Conservation (phyloP, 768 basidiomycete species). For the Termitomyces titanicus region DNA sequence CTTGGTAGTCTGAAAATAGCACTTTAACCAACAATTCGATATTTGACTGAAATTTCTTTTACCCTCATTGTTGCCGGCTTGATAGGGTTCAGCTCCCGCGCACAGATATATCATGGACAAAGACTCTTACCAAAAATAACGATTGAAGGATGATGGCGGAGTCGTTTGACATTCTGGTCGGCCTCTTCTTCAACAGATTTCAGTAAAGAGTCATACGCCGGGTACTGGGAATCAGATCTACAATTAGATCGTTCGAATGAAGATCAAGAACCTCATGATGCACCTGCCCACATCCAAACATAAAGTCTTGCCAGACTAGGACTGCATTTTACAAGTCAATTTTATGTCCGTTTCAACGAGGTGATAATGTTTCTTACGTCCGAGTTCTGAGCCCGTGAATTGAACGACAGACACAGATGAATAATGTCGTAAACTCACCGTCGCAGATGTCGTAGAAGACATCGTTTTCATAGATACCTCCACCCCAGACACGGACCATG, state of each 20-base stretch:
- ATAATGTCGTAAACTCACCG: conserved; percentile 33
- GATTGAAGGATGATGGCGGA: conserved; percentile 84
- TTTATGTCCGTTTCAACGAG: background rate
- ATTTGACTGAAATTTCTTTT: background rate
- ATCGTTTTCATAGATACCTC: conserved; percentile 84
- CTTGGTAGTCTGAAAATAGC: conserved; percentile 62
- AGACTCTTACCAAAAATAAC: conserved; percentile 75
- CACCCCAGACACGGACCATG: conserved; percentile 91
- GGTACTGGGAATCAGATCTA: conserved; percentile 51
- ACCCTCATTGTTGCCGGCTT: conserved; percentile 85
- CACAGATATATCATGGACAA: background rate
- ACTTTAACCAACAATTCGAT: background rate
- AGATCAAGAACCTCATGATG: conserved; percentile 8
- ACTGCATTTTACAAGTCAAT: conserved; percentile 34
- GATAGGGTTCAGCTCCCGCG: background rate
- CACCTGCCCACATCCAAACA: conserved; percentile 94
- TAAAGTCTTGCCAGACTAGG: conserved; percentile 96
- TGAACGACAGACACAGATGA: background rate
- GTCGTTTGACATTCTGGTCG: conserved; percentile 76
- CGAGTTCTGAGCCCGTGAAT: conserved; percentile 45
- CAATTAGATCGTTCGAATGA: background rate
- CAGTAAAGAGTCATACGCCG: conserved; percentile 80
- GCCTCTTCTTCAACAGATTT: conserved; percentile 75
- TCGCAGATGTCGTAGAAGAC: conserved; percentile 84
- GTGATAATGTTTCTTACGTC: conserved; percentile 37